phyloP scores from a whole-genome alignment of 768 basidiomycete genomes.

The Goffeauzyma gilvescens region DNA sequence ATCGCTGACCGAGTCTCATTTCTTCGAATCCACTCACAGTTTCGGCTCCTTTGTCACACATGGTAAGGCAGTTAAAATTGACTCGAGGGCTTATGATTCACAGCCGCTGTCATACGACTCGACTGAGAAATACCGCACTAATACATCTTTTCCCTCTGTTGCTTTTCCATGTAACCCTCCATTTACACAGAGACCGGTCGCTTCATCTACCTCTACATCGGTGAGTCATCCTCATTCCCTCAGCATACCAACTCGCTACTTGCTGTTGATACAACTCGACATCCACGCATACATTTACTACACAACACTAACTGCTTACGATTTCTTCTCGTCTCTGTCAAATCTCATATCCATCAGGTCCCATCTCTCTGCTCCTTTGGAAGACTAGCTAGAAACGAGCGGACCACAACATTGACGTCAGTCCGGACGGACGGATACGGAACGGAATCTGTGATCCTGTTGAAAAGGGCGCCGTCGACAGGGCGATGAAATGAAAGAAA shows the following conservation, averaged over 20 bases:
- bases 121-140: background rate
- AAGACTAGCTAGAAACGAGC: constrained; percentile 25
- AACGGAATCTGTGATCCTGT: too few relatives aligned
- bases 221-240: too few relatives aligned
- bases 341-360: too few relatives aligned
- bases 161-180: constrained; percentile 1
- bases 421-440: too few relatives aligned
- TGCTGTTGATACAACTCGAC: too few relatives aligned
- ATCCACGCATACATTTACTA: too few relatives aligned
- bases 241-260: too few relatives aligned
- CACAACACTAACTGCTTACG: too few relatives aligned
- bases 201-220: constrained; percentile 97
- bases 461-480: too few relatives aligned
- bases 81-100: too few relatives aligned
- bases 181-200: constrained; percentile 66
- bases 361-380: constrained; percentile 60
- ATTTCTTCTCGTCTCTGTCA: too few relatives aligned
- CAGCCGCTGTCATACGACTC: constrained; percentile 10
- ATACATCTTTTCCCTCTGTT: background rate
- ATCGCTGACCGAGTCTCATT: background rate
- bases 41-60: constrained; percentile 97
- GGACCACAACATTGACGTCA: background rate
- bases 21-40: constrained; percentile 17
- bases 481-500: too few relatives aligned
- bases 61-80: constrained; percentile 41